Evolutionary conservation across 345 rosid genomes (phyloP).

Genomic region (Excoecaria agallocha): DNA sequence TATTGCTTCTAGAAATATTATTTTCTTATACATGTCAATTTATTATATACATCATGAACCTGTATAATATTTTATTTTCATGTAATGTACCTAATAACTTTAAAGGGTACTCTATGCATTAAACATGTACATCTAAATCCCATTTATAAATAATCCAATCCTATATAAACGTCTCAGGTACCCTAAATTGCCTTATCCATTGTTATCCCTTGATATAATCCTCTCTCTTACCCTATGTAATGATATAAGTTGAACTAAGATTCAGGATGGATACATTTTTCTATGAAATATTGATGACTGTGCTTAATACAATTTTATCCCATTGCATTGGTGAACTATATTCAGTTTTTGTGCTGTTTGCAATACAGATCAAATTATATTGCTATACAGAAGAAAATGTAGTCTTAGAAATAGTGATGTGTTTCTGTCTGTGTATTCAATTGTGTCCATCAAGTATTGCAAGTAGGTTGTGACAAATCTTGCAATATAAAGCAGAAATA

Average conservation of each 20-base stretch:
- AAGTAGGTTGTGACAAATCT: neutral
- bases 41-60: neutral
- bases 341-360: neutral
- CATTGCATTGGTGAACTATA: neutral
- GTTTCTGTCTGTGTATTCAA: neutral
- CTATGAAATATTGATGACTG: neutral
- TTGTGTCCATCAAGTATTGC: neutral
- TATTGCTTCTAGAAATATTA: neutral
- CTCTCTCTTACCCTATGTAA: neutral
- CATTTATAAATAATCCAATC: neutral
- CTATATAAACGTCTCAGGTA: neutral
- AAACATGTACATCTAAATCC: neutral
- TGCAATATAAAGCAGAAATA: neutral
- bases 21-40: too few species aligned
- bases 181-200: neutral
- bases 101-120: neutral
- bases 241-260: neutral
- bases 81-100: neutral
- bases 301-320: neutral
- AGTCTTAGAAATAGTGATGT: neutral
- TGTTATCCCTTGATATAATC: neutral
- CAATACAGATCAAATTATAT: neutral
- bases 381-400: neutral
- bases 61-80: neutral
- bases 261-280: neutral